Conservation (phyloP, 768 basidiomycete genomes). For the Suillus subalutaceus region DNA sequence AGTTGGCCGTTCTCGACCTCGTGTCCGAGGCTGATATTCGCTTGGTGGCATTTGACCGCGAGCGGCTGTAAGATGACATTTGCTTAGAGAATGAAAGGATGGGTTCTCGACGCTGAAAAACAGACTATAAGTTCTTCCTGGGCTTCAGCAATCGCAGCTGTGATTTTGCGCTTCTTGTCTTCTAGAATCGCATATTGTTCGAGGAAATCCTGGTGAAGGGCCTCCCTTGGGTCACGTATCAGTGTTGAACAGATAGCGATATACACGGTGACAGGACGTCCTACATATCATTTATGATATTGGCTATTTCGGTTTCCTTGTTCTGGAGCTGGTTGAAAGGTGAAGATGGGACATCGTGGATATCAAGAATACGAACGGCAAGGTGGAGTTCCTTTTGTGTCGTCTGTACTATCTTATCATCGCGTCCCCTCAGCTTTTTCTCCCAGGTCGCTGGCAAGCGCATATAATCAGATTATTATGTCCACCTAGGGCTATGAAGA, state of each 20-base stretch:
- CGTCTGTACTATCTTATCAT: conserved; percentile 24
- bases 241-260: conserved; percentile 8
- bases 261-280: conserved; percentile 12
- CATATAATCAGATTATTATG: background rate
- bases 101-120: background rate
- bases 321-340: conserved; percentile 21
- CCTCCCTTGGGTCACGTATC: conserved; percentile 21
- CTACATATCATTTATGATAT: conserved; percentile 29
- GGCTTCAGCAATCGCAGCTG: conserved; percentile 26
- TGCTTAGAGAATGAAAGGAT: background rate
- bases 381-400: conserved; percentile 28
- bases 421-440: conserved; percentile 31
- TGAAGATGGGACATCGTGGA: background rate
- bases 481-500: background rate
- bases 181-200: conserved; percentile 25
- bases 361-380: conserved; percentile 19
- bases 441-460: conserved; percentile 33
- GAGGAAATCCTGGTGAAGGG: conserved; percentile 29
- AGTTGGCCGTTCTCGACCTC: conserved; percentile 28
- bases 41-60: conserved; percentile 33
- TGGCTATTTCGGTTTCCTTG: conserved; percentile 23
- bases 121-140: conserved; percentile 31
- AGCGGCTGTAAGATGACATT: conserved; percentile 21
- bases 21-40: conserved; percentile 21
- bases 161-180: conserved; percentile 31